Evolutionary conservation across 805 yeast species (phyloP), one percentile per base, ranked within the genome.

Genomic region (Lipomyces oligophaga): DNA sequence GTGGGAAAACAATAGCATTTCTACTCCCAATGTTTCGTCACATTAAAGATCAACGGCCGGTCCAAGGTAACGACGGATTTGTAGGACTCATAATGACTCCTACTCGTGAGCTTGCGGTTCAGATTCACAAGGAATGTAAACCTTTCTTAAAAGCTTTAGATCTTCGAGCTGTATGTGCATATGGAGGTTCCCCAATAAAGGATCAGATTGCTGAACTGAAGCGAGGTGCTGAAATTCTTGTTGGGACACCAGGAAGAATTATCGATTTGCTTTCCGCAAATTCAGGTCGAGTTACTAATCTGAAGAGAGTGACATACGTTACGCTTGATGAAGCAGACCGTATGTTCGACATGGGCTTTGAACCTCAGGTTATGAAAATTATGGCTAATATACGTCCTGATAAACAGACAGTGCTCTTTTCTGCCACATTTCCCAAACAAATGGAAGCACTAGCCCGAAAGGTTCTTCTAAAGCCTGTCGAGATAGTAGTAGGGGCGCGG

Each of bases 291-390:
- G 77, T 88, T 0, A 72, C 84, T 2, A 81, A 79, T 51, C 69
- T 93, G 5, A 67, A 71, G 24, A 68, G 89, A 34, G 79, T 84
- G 4, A 81, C 96, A 0, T 87, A 81, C 63, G 73, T 87, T n/a
- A 94, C 89, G 0, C 68, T 93, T 49, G 98, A 93, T 63, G 98
- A 93, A 62, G 97, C 97, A 1, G 98, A 93, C 65, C 69, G 98
- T 54, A 81, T 93, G 84, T 90, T 90, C 68, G 98, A 93, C 64
- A 71, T 93, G 76, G 98, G 98, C 1, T 93, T 93, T 67, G 97
- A 87, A 58, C 97, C 98, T 0, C 98, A 93, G 62, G 87, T 93
- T 3, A 79, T 77, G 57, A 85, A 86, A 59, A 82, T 93, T 19
- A 72, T 88, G 61, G 72, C 76, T 13, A 83, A 83, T 30, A 73